Percentiles rank a stretch among this genome's conserved stretches.
Conservation (phyloP, 805 yeast genomes). For the Soucietia sequanensis region DNA sequence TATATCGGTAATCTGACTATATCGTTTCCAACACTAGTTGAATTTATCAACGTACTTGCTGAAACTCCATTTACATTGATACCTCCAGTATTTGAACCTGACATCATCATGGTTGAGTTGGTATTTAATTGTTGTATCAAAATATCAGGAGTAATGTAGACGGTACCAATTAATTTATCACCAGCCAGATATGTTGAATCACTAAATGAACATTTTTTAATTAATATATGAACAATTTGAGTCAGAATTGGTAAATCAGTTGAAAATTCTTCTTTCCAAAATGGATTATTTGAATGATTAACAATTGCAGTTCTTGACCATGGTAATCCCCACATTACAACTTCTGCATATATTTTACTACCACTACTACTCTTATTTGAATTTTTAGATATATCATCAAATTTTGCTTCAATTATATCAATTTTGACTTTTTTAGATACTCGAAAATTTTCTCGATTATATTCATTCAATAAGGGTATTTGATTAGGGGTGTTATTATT, state of each 20-base stretch:
- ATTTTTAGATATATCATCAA: constrained; percentile 25
- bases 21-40: constrained; percentile 21
- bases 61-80: constrained; percentile 18
- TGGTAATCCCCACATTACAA: constrained; percentile 66
- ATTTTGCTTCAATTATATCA: constrained; percentile 65
- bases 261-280: constrained; percentile 79
- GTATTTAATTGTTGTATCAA: constrained; percentile 31
- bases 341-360: constrained; percentile 59
- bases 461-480: constrained; percentile 12
- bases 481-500: neutral
- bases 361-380: constrained; percentile 9
- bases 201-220: constrained; percentile 33
- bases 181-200: constrained; percentile 21
- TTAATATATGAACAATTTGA: constrained; percentile 48
- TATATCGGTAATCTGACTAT: constrained; percentile 47
- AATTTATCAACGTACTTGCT: neutral
- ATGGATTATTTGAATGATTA: constrained; percentile 50
- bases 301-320: constrained; percentile 80
- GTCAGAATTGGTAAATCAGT: constrained; percentile 59
- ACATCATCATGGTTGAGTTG: constrained; percentile 33
- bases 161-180: constrained; percentile 52
- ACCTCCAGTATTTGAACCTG: constrained; percentile 17
- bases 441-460: constrained; percentile 41
- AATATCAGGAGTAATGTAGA: constrained; percentile 54
- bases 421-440: constrained; percentile 53